Percentiles rank a stretch among this genome's conserved stretches.
Evolutionary conservation across 805 yeast genomes (phyloP).

Genomic region (Ogataea neopini): DNA sequence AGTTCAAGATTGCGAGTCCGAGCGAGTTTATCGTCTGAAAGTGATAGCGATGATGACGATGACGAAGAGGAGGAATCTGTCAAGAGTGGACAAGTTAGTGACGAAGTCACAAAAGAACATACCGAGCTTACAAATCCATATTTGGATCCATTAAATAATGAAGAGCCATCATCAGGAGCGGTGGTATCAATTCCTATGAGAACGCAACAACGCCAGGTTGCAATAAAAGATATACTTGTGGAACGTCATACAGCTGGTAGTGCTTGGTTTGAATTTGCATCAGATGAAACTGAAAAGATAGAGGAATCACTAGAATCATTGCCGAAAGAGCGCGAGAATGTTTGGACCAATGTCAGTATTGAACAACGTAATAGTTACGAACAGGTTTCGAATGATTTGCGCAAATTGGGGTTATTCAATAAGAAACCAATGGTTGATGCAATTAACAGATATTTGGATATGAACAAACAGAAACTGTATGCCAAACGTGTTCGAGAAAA

Average conservation of each 20-base stretch:
- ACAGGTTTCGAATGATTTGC: slow-evolving; percentile 30
- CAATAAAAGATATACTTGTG: slow-evolving; percentile 24
- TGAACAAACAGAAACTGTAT: slow-evolving; percentile 1
- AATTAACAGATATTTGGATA: slow-evolving; percentile 13
- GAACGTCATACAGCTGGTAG: slow-evolving; percentile 18
- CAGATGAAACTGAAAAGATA: neutral
- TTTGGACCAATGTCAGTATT: slow-evolving; percentile 30
- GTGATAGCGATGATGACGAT: slow-evolving; percentile 7
- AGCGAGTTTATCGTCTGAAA: neutral
- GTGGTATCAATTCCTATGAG: slow-evolving; percentile 26
- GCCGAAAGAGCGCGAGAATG: slow-evolving; percentile 9
- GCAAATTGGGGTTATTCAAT: slow-evolving; percentile 30
- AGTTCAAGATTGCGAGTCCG: slow-evolving; percentile 1
- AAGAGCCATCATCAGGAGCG: neutral
- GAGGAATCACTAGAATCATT: slow-evolving; percentile 9
- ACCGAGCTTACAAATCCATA: slow-evolving; percentile 13
- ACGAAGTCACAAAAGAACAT: neutral
- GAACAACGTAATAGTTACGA: slow-evolving; percentile 31
- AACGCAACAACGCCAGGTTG: slow-evolving; percentile 31
- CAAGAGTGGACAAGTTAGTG: neutral
- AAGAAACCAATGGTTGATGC: slow-evolving; percentile 29
- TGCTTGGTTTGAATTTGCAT: slow-evolving; percentile 27
- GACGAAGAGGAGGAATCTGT: slow-evolving; percentile 5
- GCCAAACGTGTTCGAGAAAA: slow-evolving; percentile 6
- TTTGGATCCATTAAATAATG: slow-evolving; percentile 13